These are phyloP conservation scores for Amauroascus verrucosus DNA, from an alignment of 2,329 filamentous ascomycete species.

Conservation along the genomic window DNA sequence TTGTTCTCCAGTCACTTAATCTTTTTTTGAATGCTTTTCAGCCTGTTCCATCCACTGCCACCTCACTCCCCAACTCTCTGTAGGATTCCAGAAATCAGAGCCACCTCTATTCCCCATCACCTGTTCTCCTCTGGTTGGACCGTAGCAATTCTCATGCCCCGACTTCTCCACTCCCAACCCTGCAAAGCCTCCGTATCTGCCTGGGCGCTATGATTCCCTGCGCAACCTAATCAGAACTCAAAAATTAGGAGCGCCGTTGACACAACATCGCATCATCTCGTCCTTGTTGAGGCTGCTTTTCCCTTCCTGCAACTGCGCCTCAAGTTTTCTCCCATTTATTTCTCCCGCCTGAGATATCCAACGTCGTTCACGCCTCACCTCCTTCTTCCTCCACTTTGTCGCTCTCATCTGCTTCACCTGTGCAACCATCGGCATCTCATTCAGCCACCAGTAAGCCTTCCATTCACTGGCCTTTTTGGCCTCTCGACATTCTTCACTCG, in stretches of 20 bases:
- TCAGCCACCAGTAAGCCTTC: neutral
- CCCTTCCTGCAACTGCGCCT: neutral
- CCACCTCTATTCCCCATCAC: neutral
- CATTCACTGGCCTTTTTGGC: neutral
- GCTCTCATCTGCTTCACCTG: neutral
- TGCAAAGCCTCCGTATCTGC: neutral
- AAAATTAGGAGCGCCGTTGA: neutral
- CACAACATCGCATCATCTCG: neutral
- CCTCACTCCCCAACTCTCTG: neutral
- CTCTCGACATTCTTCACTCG: neutral
- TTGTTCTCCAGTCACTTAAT: too few relatives aligned
- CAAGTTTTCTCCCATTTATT: neutral
- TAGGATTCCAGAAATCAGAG: neutral
- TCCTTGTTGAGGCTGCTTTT: too few relatives aligned
- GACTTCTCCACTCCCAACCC: neutral
- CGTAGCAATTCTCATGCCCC: neutral
- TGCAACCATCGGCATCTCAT: neutral
- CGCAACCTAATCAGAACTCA: neutral
- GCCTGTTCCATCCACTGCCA: neutral
- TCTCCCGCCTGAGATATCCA: neutral
- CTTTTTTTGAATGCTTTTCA: too few relatives aligned
- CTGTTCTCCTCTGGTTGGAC: constrained; percentile 3
- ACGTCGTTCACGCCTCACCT: neutral
- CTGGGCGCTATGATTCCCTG: neutral
- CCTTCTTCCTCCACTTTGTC: neutral